Conservation (phyloP, 371 early-diverging fungal genomes). For the Mucor piriformis region DNA sequence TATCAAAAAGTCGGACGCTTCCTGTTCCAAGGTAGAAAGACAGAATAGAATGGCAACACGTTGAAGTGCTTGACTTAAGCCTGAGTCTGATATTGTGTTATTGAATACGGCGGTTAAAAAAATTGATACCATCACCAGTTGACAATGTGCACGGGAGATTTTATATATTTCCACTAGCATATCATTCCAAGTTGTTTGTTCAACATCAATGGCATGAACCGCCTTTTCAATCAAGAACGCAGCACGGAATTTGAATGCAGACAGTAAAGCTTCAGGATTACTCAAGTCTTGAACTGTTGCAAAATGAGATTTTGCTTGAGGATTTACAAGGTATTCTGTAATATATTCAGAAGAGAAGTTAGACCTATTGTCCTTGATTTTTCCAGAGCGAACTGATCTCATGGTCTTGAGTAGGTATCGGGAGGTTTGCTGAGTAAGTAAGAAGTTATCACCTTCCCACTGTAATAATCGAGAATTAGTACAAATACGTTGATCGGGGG, state of each 20-base stretch:
- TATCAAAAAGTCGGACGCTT: slow-evolving; percentile 67
- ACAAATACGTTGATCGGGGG: too few species aligned
- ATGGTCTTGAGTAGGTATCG: slow-evolving; percentile 69
- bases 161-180: slow-evolving; percentile 58
- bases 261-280: slow-evolving; percentile 37
- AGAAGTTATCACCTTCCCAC: slow-evolving; percentile 88
- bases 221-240: slow-evolving; percentile 45
- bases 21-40: slow-evolving; percentile 64
- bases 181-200: slow-evolving; percentile 48
- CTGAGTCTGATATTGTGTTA: neutral
- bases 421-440: slow-evolving; percentile 79
- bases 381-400: slow-evolving; percentile 41
- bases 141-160: slow-evolving; percentile 71
- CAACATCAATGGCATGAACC: slow-evolving; percentile 38
- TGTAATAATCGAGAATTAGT: slow-evolving; percentile 8
- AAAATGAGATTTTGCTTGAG: slow-evolving; percentile 48
- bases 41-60: slow-evolving; percentile 38
- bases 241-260: slow-evolving; percentile 44
- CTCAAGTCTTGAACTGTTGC: slow-evolving; percentile 27
- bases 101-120: slow-evolving; percentile 57
- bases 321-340: slow-evolving; percentile 46
- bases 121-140: slow-evolving; percentile 62
- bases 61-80: slow-evolving; percentile 15
- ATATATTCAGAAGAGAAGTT: slow-evolving; percentile 51
- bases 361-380: slow-evolving; percentile 30